Base-by-base conservation (phyloP, 1,284 basidiomycete genomes). In the Austroboletus novae-zelandiae region DNA sequence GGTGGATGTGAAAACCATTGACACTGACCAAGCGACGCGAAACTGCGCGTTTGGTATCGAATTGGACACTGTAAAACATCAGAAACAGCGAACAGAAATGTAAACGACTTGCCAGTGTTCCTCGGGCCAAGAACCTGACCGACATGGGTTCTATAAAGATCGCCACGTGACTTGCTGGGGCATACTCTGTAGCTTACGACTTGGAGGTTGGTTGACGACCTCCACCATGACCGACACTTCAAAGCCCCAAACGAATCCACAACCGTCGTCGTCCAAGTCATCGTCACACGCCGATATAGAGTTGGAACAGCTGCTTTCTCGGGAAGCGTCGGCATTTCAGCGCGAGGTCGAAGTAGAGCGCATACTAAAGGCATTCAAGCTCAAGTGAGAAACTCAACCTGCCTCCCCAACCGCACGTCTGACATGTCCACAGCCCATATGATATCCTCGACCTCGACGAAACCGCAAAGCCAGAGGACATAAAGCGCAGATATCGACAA, bases 341-440 rank as follows among this genome's bases (percentile, higher is more conserved):
- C 78, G 89, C 36, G 89, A 91, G 66, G 69, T 89, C 20, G 89
- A 91, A 65, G 88, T 91, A n/a, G 89, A 91, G 48, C 83, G 89
- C 18, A 91, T 92, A 55, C 72, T 92, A 32, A 86, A 85, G 61
- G 84, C 89, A 1, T 91, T 92, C 76, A 91, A 87, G 65, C 77
- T 92, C 59, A 92, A 91, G 88, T 91, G 54, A 51, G 83, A 69
- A 29, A 0, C 23, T 5, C 17, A 18, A 11, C 9, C 18, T 5
- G 14, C 18, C 25, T 10, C 23, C 47, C 5, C 25, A 2, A 15
- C 18, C 4, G 0, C 9, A n/a, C 40, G 3, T 40, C 51, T 61
- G 34, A 57, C 37, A 13, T 23, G 1, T 27, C 6, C 34, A 10
- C 37, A 90, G 88, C 62, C 86, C 89, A 39, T 92, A 91, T 65